These are phyloP conservation scores for Galerina sulciceps DNA, from an alignment of 768 basidiomycete genomes.

Conservation along the genomic window DNA sequence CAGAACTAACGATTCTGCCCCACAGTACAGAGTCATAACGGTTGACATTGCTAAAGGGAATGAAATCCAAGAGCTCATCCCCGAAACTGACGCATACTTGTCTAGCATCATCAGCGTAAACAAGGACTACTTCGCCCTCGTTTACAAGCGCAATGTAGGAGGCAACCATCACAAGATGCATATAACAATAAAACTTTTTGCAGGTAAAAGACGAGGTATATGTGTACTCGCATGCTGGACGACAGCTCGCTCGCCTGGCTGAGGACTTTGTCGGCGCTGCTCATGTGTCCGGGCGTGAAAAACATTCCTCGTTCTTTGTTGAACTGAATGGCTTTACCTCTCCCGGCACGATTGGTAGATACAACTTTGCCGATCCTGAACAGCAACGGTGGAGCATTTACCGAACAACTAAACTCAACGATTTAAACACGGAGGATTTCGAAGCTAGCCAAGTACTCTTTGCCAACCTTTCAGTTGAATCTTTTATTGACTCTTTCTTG, in stretches of 20 bases:
- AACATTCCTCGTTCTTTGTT: slow-evolving; percentile 66
- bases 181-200: slow-evolving; percentile 2
- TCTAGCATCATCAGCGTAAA: slow-evolving; percentile 51
- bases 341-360: slow-evolving; percentile 67
- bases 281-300: slow-evolving; percentile 51
- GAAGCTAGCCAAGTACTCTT: slow-evolving; percentile 59
- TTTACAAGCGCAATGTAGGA: slow-evolving; percentile 76
- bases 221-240: slow-evolving; percentile 62
- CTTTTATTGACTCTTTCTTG: background rate
- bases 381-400: slow-evolving; percentile 58
- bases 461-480: background rate
- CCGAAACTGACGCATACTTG: slow-evolving; percentile 68
- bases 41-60: slow-evolving; percentile 60
- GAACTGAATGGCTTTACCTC: slow-evolving; percentile 71
- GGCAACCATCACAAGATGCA: background rate
- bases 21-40: slow-evolving; percentile 67
- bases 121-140: slow-evolving; percentile 58
- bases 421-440: slow-evolving; percentile 71
- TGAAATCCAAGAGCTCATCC: slow-evolving; percentile 62
- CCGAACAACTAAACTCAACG: slow-evolving; percentile 59
- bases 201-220: slow-evolving; percentile 84
- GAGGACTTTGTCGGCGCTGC: slow-evolving; percentile 72
- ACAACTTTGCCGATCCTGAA: slow-evolving; percentile 64
- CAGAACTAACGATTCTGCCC: slow-evolving; percentile 67
- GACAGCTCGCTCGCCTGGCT: slow-evolving; percentile 57